Percentiles rank a stretch among this genome's conserved stretches.
Conservation (phyloP, 2,329 filamentous ascomycete species). For the Escovopsis sp. region DNA sequence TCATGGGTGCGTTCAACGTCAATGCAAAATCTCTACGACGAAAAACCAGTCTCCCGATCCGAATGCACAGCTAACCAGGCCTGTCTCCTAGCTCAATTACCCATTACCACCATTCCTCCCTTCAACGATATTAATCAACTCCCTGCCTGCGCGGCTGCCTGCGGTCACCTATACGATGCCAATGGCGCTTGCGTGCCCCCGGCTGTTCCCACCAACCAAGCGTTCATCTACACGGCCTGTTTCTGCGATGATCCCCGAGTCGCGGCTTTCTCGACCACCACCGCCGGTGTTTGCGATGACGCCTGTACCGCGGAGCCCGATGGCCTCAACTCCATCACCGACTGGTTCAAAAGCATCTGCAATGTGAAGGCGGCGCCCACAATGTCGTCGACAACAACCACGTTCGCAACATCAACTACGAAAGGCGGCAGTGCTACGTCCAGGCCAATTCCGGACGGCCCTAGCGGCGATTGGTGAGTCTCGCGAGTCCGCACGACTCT, state of each 20-base stretch:
- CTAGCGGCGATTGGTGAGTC: slow-evolving; percentile 33
- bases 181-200: slow-evolving; percentile 57
- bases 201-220: slow-evolving; percentile 30
- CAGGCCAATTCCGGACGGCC: slow-evolving; percentile 7
- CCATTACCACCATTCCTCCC: slow-evolving; percentile 39
- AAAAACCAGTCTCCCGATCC: neutral
- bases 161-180: slow-evolving; percentile 50
- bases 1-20: slow-evolving; percentile 20
- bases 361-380: slow-evolving; percentile 16
- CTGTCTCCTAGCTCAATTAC: slow-evolving; percentile 2
- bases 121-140: slow-evolving; percentile 31
- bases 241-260: slow-evolving; percentile 57
- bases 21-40: neutral
- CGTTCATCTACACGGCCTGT: slow-evolving; percentile 47
- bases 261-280: slow-evolving; percentile 38
- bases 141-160: slow-evolving; percentile 46
- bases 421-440: slow-evolving; percentile 1
- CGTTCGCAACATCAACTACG: slow-evolving; percentile 3
- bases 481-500: too few species aligned
- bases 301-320: slow-evolving; percentile 36
- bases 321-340: slow-evolving; percentile 41
- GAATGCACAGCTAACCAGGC: neutral
- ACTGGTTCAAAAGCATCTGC: slow-evolving; percentile 60
- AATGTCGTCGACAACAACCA: slow-evolving; percentile 5
- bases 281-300: slow-evolving; percentile 46